Percentiles rank a stretch among this genome's conserved stretches.
phyloP scores from a whole-genome alignment of 768 basidiomycete species.

The Russula olivacea region DNA sequence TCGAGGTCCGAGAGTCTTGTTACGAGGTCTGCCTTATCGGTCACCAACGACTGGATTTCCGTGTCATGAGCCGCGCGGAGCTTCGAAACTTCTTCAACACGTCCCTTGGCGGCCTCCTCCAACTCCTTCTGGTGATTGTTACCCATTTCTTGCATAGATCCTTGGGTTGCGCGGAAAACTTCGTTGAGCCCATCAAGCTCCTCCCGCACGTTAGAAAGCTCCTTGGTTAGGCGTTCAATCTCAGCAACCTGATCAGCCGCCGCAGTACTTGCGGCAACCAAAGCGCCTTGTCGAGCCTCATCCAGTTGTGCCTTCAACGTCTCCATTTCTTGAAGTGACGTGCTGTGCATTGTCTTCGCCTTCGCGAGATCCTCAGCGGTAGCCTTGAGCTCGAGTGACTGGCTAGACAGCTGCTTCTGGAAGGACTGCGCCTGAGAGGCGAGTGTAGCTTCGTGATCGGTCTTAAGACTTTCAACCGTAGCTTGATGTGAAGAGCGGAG shows the following conservation, averaged over 20 bases:
- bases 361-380: constrained; percentile 79
- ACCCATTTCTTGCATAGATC: constrained; percentile 64
- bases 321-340: constrained; percentile 50
- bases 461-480: constrained; percentile 54
- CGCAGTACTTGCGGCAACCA: constrained; percentile 31
- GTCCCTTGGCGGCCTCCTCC: constrained; percentile 65
- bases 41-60: constrained; percentile 50
- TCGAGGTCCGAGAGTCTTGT: constrained; percentile 66
- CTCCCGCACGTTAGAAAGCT: constrained; percentile 58
- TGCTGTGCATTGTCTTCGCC: constrained; percentile 55
- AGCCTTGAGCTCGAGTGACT: constrained; percentile 72
- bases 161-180: constrained; percentile 60
- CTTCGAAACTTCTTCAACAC: constrained; percentile 64
- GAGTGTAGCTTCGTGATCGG: constrained; percentile 56
- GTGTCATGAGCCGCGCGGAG: constrained; percentile 54
- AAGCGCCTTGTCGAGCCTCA: constrained; percentile 46
- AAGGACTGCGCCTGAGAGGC: constrained; percentile 50
- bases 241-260: constrained; percentile 49
- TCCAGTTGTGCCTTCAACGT: constrained; percentile 58
- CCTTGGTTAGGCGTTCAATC: constrained; percentile 49
- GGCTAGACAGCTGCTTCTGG: constrained; percentile 57
- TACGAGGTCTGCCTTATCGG: constrained; percentile 58
- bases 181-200: constrained; percentile 63
- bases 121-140: constrained; percentile 64
- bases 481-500: constrained; percentile 56